Conservation (phyloP, 352 stramenopile genomes). For the Globisporangium polare region DNA sequence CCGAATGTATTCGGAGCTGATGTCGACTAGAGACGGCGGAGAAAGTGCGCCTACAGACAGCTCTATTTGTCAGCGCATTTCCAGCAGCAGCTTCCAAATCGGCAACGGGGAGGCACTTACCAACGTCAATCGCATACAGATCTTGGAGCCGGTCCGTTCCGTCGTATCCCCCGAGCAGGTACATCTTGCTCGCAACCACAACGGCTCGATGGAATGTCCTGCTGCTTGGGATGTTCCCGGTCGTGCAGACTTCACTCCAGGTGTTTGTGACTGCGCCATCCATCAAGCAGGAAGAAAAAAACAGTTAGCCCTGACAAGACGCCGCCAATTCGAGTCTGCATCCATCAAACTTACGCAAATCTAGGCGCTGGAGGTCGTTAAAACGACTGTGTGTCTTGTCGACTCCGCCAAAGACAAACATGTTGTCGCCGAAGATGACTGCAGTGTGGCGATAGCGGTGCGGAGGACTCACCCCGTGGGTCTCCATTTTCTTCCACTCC, state of each 20-base stretch:
- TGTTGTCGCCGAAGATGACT: constrained; percentile 80
- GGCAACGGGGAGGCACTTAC: constrained; percentile 5
- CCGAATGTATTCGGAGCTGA: constrained; percentile 68
- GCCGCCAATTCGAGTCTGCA: neutral
- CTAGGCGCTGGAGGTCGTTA: constrained; percentile 79
- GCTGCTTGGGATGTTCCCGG: constrained; percentile 74
- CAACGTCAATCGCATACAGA: constrained; percentile 83
- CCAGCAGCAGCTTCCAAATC: neutral
- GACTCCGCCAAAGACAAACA: constrained; percentile 89
- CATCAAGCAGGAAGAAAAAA: neutral
- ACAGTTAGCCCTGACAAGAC: neutral
- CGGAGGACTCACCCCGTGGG: constrained; percentile 47
- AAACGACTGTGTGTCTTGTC: constrained; percentile 88
- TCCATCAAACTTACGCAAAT: constrained; percentile 37
- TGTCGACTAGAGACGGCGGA: constrained; percentile 63
- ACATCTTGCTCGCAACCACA: constrained; percentile 80
- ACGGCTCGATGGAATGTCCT: constrained; percentile 86
- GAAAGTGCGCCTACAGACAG: constrained; percentile 39
- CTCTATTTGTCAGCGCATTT: neutral
- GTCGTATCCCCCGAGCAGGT: constrained; percentile 83
- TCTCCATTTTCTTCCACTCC: constrained; percentile 64
- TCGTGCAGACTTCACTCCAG: constrained; percentile 83
- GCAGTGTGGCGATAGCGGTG: constrained; percentile 85
- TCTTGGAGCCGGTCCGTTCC: constrained; percentile 81
- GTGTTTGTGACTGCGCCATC: constrained; percentile 53